A percentile compares a stretch with the other conserved stretches of the same genome.
phyloP scores from a whole-genome alignment of 805 yeast species.

The Candida lessepsii region DNA sequence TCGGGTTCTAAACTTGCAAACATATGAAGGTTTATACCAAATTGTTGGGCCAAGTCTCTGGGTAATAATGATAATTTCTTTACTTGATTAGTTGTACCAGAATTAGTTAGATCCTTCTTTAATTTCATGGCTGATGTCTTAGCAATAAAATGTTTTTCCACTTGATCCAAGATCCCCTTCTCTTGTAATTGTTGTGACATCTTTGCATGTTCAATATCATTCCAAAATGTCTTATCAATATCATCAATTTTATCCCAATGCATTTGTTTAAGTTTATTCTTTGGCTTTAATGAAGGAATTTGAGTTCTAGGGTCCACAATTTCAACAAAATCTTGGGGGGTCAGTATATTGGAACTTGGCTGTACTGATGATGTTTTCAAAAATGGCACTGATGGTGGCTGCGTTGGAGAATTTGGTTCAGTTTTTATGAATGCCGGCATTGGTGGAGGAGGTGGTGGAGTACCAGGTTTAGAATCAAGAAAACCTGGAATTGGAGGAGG shows the following conservation, averaged over 20 bases:
- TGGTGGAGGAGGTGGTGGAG: conserved; percentile 17
- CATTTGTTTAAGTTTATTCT: conserved; percentile 80
- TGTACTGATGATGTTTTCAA: background rate
- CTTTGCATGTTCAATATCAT: conserved; percentile 55
- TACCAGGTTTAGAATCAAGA: conserved; percentile 11
- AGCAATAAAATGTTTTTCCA: conserved; percentile 86
- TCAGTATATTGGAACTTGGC: background rate
- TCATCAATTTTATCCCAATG: conserved; percentile 95
- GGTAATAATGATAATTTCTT: conserved; percentile 69
- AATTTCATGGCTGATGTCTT: conserved; percentile 50
- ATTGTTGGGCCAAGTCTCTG: conserved; percentile 87
- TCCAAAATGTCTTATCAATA: conserved; percentile 87
- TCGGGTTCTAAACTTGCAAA: conserved; percentile 61
- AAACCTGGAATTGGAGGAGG: conserved; percentile 26
- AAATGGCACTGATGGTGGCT: conserved; percentile 5
- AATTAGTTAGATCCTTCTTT: conserved; percentile 26
- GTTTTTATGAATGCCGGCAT: conserved; percentile 6
- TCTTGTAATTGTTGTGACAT: conserved; percentile 63
- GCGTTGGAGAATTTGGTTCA: background rate
- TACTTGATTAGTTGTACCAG: conserved; percentile 7
- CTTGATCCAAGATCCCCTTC: conserved; percentile 78
- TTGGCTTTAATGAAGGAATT: conserved; percentile 48
- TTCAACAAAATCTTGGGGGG: background rate
- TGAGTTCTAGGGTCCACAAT: conserved; percentile 8
- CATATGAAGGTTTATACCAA: conserved; percentile 88